These are phyloP conservation scores for Gypsophila paniculata DNA, from an alignment of 179 eudicot species.

Conservation along the genomic window DNA sequence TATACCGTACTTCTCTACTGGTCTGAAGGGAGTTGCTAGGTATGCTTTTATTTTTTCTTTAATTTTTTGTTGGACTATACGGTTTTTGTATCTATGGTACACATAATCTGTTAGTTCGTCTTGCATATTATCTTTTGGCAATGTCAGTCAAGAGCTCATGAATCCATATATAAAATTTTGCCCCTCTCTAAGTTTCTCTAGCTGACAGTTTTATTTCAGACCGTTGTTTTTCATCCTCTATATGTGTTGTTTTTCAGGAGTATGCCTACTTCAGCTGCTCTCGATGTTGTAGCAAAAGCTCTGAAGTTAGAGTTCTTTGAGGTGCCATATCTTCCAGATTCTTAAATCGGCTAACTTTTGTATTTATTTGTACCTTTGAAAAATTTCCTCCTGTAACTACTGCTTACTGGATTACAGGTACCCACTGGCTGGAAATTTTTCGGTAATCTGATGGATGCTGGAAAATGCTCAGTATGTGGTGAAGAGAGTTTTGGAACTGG, in stretches of 20 bases:
- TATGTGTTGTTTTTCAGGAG: slow-evolving; percentile 51
- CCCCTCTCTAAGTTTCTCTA: not conserved
- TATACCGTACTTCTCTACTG: slow-evolving; percentile 89
- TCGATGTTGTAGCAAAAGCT: slow-evolving; percentile 89
- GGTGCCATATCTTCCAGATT: slow-evolving; percentile 35
- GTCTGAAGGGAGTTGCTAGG: slow-evolving; percentile 98
- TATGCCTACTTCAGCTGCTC: slow-evolving; percentile 99
- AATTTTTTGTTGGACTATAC: not conserved
- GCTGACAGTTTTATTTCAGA: not conserved
- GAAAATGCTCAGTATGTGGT: slow-evolving; percentile 86
- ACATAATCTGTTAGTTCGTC: not conserved
- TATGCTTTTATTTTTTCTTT: slow-evolving; percentile 22
- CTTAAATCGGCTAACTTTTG: slow-evolving; percentile 2
- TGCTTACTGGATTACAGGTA: slow-evolving; percentile 43
- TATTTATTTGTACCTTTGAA: not conserved
- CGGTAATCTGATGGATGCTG: slow-evolving; percentile 98
- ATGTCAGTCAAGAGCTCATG: not conserved
- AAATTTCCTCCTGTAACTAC: not conserved
- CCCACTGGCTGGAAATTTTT: slow-evolving; percentile 99
- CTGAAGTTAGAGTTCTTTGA: slow-evolving; percentile 87
- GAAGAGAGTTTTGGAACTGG: slow-evolving; percentile 99
- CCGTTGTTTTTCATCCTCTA: not conserved
- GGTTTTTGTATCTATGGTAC: not conserved
- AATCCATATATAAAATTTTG: not conserved
- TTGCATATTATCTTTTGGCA: not conserved